Percentiles rank a stretch among this genome's conserved stretches.
These are phyloP conservation scores for Leucogyrophana mollusca DNA, from an alignment of 768 basidiomycete genomes.

Conservation along the genomic window DNA sequence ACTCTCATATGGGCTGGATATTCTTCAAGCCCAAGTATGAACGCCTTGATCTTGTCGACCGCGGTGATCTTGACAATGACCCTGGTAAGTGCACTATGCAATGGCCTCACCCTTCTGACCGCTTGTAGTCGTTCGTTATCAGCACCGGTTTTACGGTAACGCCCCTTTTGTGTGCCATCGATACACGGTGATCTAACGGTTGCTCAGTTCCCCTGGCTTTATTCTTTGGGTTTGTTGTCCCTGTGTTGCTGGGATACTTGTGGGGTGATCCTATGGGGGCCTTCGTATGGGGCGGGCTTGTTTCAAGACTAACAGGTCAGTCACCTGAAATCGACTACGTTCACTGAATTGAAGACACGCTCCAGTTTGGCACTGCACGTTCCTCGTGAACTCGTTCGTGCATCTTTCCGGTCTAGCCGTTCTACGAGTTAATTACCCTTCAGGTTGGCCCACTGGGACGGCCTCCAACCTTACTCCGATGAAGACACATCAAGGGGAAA, in stretches of 20 bases:
- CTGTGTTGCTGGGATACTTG: constrained; percentile 49
- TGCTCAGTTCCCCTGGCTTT: constrained; percentile 57
- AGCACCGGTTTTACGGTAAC: constrained; percentile 67
- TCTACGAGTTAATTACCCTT: neutral
- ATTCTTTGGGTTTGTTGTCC: constrained; percentile 56
- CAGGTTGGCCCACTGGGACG: constrained; percentile 79
- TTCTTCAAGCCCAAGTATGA: constrained; percentile 73
- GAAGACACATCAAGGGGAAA: constrained; percentile 79
- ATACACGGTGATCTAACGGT: neutral
- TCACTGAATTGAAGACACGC: neutral
- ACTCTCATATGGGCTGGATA: constrained; percentile 86
- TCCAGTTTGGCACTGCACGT: constrained; percentile 71
- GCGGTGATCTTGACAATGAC: constrained; percentile 66
- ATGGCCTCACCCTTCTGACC: neutral
- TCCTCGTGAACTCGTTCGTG: constrained; percentile 66
- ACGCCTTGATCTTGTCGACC: constrained; percentile 60
- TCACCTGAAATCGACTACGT: constrained; percentile 3
- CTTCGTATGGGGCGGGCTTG: constrained; percentile 70
- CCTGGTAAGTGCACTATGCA: constrained; percentile 46
- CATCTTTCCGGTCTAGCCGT: neutral
- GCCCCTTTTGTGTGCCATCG: neutral
- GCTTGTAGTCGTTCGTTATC: constrained; percentile 62
- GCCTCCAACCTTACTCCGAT: constrained; percentile 76
- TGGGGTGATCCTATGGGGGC: constrained; percentile 69
- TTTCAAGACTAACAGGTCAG: constrained; percentile 60